Evolutionary conservation across 169 alveolate genomes (phyloP).

Genomic region (Babesia bigemina): DNA sequence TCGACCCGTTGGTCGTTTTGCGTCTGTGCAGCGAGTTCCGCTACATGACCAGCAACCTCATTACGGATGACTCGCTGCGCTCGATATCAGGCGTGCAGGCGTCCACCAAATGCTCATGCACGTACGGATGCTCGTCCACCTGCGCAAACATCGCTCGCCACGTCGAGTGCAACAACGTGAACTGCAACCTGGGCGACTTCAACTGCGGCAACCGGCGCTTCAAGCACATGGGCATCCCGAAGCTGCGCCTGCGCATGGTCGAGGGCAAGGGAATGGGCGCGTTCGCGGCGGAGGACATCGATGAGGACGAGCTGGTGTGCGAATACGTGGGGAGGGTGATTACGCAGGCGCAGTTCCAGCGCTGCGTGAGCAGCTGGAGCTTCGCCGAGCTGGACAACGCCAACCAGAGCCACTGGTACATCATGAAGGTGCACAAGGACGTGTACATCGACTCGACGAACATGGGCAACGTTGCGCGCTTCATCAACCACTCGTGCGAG

Average conservation of each 20-base stretch:
- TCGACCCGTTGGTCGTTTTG: conserved; percentile 24
- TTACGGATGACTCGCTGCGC: conserved; percentile 50
- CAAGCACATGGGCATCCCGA: conserved; percentile 35
- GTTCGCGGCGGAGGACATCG: conserved; percentile 71
- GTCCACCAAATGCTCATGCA: conserved; percentile 36
- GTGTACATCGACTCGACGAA: conserved; percentile 94
- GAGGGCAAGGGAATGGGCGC: conserved; percentile 83
- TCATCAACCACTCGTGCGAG: conserved; percentile 96
- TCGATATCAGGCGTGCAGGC: conserved; percentile 31
- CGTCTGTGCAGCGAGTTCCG: conserved; percentile 52
- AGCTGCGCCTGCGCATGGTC: conserved; percentile 28
- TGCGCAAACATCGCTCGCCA: conserved; percentile 30
- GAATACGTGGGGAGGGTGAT: conserved; percentile 86
- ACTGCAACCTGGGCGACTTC: conserved; percentile 40
- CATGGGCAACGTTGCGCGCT: conserved; percentile 94
- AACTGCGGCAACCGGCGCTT: conserved; percentile 67
- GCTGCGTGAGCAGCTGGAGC: conserved; percentile 69
- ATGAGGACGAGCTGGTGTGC: conserved; percentile 77
- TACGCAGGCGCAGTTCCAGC: conserved; percentile 71
- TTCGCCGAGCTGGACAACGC: conserved; percentile 76
- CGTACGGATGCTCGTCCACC: conserved; percentile 3
- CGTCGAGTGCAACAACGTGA: conserved; percentile 51
- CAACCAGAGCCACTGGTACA: conserved; percentile 83
- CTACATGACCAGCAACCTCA: conserved; percentile 45
- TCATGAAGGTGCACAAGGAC: conserved; percentile 83